Conservation (phyloP, 2,329 filamentous ascomycete genomes). For the Macrophomina pseudophaseolina region DNA sequence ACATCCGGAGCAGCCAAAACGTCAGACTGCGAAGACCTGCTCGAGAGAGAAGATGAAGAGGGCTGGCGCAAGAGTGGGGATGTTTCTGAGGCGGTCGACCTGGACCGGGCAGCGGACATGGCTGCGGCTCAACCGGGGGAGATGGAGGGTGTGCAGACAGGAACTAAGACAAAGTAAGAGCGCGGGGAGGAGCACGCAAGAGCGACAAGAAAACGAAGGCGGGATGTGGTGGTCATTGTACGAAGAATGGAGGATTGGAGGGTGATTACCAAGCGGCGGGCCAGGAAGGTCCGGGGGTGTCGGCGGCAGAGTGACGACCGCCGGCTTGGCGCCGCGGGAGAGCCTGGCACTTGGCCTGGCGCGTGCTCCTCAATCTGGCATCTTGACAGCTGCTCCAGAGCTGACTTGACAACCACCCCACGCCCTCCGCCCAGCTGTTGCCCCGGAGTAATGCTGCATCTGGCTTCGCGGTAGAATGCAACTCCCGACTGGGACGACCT, state of each 20-base stretch:
- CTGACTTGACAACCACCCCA: neutral
- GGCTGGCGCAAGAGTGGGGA: conserved; percentile 18
- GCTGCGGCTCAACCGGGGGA: neutral
- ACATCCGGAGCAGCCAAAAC: neutral
- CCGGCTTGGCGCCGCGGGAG: conserved; percentile 6
- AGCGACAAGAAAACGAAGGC: neutral
- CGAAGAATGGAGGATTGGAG: conserved; percentile 8
- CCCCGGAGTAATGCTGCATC: conserved; percentile 13
- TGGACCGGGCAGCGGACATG: conserved; percentile 1
- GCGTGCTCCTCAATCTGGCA: conserved; percentile 18
- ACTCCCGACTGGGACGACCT: neutral
- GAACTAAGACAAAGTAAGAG: neutral
- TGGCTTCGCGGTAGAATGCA: conserved; percentile 11
- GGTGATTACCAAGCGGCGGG: conserved; percentile 22
- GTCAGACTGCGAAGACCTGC: conserved; percentile 5
- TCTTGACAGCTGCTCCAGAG: conserved; percentile 16
- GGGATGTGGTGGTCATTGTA: neutral
- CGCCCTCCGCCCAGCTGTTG: neutral
- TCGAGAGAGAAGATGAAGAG: conserved; percentile 10
- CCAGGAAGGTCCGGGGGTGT: neutral
- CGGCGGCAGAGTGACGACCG: conserved; percentile 1
- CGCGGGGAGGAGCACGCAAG: neutral
- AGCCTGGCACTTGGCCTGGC: too few relatives aligned
- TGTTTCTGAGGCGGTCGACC: conserved; percentile 1
- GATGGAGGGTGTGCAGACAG: neutral